Percentiles rank a stretch among this genome's conserved stretches.
These are phyloP conservation scores for Apophysomyces ossiformis DNA, from an alignment of 371 early-diverging fungal species.

Conservation along the genomic window DNA sequence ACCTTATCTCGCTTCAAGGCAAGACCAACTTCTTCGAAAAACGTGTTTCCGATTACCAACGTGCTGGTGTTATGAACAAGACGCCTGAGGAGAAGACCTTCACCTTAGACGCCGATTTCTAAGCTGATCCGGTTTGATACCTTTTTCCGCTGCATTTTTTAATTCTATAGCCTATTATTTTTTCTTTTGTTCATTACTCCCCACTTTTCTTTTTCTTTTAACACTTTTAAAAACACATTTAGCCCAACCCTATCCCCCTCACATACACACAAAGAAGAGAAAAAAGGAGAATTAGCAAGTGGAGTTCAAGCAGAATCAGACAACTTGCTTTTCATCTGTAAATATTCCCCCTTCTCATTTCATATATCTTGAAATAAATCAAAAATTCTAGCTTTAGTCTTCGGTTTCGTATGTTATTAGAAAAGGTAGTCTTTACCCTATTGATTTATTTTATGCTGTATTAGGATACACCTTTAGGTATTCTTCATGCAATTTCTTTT, in stretches of 20 bases:
- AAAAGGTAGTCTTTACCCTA: slow-evolving; percentile 72
- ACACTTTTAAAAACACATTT: not conserved
- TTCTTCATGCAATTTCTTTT: slow-evolving; percentile 87
- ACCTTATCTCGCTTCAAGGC: slow-evolving; percentile 98
- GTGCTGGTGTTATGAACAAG: slow-evolving; percentile 94
- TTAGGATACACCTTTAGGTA: slow-evolving; percentile 53
- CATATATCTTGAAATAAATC: not conserved
- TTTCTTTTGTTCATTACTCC: slow-evolving; percentile 10
- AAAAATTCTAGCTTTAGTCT: not conserved
- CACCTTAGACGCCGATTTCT: slow-evolving; percentile 86
- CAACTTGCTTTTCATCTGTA: slow-evolving; percentile 6
- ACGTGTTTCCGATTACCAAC: slow-evolving; percentile 99
- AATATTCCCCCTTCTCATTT: slow-evolving; percentile 2
- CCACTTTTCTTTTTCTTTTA: not conserved
- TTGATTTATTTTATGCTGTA: not conserved
- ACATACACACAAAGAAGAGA: not conserved
- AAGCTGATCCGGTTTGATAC: slow-evolving; percentile 24
- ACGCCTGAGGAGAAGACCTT: slow-evolving; percentile 72
- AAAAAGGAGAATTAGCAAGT: slow-evolving; percentile 1
- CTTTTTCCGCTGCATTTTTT: not conserved
- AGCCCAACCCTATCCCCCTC: not conserved
- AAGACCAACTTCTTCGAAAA: slow-evolving; percentile 99
- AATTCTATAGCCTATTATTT: not conserved
- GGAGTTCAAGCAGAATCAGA: not conserved
- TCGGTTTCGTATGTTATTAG: not conserved